Evolutionary conservation across 306 rosid species (phyloP).

Genomic region (Crataegus laevigata): DNA sequence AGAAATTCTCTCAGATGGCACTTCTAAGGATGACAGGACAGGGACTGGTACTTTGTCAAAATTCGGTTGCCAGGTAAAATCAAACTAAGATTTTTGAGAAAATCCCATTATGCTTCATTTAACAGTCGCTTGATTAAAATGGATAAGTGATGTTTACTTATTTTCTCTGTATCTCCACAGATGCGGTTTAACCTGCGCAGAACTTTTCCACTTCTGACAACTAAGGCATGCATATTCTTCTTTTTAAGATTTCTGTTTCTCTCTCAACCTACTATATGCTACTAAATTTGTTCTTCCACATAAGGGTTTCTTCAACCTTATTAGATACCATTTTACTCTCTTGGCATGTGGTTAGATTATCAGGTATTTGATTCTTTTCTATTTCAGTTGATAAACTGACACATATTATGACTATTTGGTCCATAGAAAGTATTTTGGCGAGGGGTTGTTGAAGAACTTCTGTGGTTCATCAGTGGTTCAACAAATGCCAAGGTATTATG

Average conservation of each 20-base stretch:
- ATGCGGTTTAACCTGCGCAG: slow-evolving; percentile 84
- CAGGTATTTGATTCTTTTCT: slow-evolving; percentile 4
- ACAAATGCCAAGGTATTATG: slow-evolving; percentile 81
- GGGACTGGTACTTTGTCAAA: slow-evolving; percentile 93
- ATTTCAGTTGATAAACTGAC: slow-evolving; percentile 25
- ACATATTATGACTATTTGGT: slow-evolving; percentile 29
- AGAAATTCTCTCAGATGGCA: slow-evolving; percentile 78
- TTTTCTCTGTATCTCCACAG: slow-evolving; percentile 32
- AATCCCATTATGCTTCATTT: slow-evolving; percentile 10
- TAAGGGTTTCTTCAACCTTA: background rate
- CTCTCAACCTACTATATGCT: background rate
- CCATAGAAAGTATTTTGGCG: slow-evolving; percentile 95
- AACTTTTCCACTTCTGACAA: slow-evolving; percentile 86
- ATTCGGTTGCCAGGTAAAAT: slow-evolving; percentile 87
- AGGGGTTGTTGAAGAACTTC: slow-evolving; percentile 96
- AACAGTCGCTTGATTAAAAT: background rate
- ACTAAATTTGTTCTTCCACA: background rate
- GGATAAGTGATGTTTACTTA: background rate
- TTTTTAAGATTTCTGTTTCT: slow-evolving; percentile 9
- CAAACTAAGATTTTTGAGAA: slow-evolving; percentile 6
- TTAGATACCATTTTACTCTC: background rate
- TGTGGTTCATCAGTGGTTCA: slow-evolving; percentile 97
- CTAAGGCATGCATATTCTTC: slow-evolving; percentile 55
- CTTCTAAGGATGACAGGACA: slow-evolving; percentile 78
- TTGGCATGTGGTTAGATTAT: slow-evolving; percentile 1